These are phyloP conservation scores for Microdochium trichocladiopsis DNA, from an alignment of 2,329 filamentous ascomycete species.

Conservation along the genomic window DNA sequence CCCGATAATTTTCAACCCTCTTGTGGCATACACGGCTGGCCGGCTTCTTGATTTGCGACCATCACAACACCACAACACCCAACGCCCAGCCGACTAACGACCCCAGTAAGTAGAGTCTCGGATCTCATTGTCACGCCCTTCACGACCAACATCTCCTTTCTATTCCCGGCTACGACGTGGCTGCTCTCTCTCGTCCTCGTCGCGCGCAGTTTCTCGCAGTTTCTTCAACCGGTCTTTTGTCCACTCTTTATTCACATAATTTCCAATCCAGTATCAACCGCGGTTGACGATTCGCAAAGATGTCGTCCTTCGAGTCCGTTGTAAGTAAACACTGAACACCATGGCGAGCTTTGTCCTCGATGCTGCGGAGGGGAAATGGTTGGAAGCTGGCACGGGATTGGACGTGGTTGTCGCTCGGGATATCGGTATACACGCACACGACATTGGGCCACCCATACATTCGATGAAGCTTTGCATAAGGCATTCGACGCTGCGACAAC, in stretches of 20 bases:
- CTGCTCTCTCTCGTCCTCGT: background rate
- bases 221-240: background rate
- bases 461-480: background rate
- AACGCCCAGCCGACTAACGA: background rate
- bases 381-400: background rate
- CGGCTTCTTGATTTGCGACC: constrained; percentile 15
- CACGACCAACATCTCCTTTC: background rate
- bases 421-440: background rate
- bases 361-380: background rate
- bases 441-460: background rate
- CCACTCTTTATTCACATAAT: constrained; percentile 1
- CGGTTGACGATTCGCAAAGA: constrained; percentile 38
- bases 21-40: constrained; percentile 7
- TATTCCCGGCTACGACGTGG: background rate
- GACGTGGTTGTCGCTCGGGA: constrained; percentile 2
- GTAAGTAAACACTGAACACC: constrained; percentile 42
- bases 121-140: background rate
- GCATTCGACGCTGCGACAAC: background rate
- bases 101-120: constrained; percentile 1
- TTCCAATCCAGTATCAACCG: constrained; percentile 5
- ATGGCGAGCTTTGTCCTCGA: constrained; percentile 1
- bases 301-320: constrained; percentile 65
- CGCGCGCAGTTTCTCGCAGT: background rate
- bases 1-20: constrained; percentile 20
- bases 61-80: constrained; percentile 3